These are phyloP conservation scores for Haematococcus sp. DNA, from an alignment of 139 green algal genomes.

Conservation along the genomic window DNA sequence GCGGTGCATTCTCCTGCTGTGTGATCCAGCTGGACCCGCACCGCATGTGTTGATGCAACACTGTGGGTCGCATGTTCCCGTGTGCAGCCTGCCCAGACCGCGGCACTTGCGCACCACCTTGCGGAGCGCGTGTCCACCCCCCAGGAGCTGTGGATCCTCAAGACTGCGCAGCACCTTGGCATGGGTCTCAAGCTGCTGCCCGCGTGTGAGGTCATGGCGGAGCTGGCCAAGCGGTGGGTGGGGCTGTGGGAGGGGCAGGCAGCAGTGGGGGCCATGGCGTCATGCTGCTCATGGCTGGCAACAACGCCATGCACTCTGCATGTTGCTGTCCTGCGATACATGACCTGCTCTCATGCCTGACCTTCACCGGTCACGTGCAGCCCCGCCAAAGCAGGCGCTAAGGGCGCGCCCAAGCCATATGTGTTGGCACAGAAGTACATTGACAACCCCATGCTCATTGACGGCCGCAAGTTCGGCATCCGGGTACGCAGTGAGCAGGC, in stretches of 20 bases:
- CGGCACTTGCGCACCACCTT: not conserved
- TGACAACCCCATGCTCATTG: conserved; percentile 38
- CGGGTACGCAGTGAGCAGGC: conserved; percentile 21
- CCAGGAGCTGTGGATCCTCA: conserved; percentile 55
- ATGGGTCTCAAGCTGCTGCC: conserved; percentile 51
- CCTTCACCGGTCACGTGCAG: no score
- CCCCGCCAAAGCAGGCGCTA: no score
- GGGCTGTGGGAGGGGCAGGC: no score
- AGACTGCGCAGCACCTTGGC: conserved; percentile 57
- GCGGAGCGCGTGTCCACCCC: not conserved
- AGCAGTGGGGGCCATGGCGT: no score
- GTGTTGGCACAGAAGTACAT: conserved; percentile 58
- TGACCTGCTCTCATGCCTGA: no score
- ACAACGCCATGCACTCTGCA: no score
- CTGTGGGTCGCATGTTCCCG: not conserved
- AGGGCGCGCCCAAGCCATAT: conserved; percentile 29
- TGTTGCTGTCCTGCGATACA: no score
- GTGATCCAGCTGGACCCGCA: no score
- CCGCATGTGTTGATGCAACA: no score
- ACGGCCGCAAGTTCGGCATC: conserved; percentile 61
- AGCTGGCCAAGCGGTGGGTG: conserved; percentile 9
- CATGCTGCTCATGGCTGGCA: no score
- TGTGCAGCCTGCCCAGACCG: not conserved
- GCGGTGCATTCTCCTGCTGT: no score
- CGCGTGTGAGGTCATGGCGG: conserved; percentile 20